phyloP scores from a whole-genome alignment of 257 asterid genomes.

The Solanum infundibuliforme region DNA sequence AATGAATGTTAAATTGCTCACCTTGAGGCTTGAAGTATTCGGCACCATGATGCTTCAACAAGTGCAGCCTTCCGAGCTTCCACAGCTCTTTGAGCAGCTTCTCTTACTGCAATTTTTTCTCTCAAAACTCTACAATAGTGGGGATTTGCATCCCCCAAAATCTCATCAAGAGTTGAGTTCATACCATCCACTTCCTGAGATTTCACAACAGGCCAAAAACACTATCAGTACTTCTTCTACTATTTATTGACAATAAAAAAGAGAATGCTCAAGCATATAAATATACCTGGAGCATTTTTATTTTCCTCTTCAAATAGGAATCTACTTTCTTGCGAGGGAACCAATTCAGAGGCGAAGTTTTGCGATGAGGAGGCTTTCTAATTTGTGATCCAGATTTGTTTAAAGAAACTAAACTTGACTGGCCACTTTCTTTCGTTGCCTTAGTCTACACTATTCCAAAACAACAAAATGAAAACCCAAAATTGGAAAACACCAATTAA shows the following conservation, averaged over 20 bases:
- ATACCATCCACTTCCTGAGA: conserved; percentile 83
- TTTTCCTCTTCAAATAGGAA: conserved; percentile 84
- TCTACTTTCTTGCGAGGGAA: conserved; percentile 87
- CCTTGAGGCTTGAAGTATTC: conserved; percentile 88
- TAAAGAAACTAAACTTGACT: conserved; percentile 42
- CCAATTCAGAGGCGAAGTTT: conserved; percentile 84
- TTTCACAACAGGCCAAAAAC: background rate
- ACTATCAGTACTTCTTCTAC: background rate
- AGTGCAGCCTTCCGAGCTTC: conserved; percentile 82
- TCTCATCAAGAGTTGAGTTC: conserved; percentile 90
- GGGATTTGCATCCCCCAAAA: conserved; percentile 84
- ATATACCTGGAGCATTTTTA: conserved; percentile 77
- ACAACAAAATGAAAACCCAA: background rate
- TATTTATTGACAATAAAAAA: background rate
- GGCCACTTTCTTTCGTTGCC: conserved; percentile 43
- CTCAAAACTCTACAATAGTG: conserved; percentile 71
- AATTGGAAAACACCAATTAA: background rate
- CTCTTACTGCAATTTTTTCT: conserved; percentile 88
- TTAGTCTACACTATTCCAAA: conserved; percentile 33
- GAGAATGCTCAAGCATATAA: background rate
- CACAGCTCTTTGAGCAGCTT: conserved; percentile 85
- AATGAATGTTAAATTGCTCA: background rate
- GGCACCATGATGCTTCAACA: conserved; percentile 97
- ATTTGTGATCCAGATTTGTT: conserved; percentile 75
- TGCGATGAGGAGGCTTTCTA: conserved; percentile 76